These are phyloP conservation scores for Haematococcus lacustris DNA, from an alignment of 139 green algal genomes.

Conservation along the genomic window DNA sequence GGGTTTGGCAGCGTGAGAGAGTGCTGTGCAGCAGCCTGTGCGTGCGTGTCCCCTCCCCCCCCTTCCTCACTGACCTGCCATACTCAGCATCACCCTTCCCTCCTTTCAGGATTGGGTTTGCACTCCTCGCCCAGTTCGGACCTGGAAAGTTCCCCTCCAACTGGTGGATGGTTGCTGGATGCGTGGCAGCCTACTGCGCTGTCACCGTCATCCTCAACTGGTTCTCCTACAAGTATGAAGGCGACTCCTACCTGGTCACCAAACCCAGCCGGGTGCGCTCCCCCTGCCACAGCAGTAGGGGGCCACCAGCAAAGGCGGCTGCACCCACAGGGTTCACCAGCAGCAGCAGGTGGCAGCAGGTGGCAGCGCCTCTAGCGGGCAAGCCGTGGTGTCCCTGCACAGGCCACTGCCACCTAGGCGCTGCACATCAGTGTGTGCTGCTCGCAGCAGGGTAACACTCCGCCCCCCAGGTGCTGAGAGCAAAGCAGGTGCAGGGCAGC, in stretches of 20 bases:
- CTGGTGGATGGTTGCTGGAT: slow-evolving; percentile 47
- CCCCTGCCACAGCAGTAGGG: no score
- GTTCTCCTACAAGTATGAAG: slow-evolving; percentile 41
- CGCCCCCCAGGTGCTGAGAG: no score
- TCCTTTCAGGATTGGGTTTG: slow-evolving; percentile 47
- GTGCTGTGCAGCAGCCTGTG: no score
- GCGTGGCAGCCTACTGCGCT: slow-evolving; percentile 51
- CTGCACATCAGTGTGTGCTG: no score
- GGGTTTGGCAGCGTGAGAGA: slow-evolving; percentile 54
- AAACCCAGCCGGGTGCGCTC: slow-evolving; percentile 11
- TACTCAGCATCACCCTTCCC: not conserved
- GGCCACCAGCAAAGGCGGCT: no score
- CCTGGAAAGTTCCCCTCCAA: slow-evolving; percentile 57
- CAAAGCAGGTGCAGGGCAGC: no score
- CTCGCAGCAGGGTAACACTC: no score
- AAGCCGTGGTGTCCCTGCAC: no score
- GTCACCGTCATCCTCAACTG: slow-evolving; percentile 46
- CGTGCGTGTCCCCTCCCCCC: not conserved
- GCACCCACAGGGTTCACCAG: no score
- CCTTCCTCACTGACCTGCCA: not conserved
- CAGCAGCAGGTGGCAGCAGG: no score
- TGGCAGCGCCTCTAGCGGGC: no score
- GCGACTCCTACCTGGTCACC: slow-evolving; percentile 54
- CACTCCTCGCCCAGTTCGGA: slow-evolving; percentile 66
- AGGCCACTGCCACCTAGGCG: no score